Base-by-base conservation (phyloP, 2,329 filamentous ascomycete species). In the Albifimbria verrucaria region DNA sequence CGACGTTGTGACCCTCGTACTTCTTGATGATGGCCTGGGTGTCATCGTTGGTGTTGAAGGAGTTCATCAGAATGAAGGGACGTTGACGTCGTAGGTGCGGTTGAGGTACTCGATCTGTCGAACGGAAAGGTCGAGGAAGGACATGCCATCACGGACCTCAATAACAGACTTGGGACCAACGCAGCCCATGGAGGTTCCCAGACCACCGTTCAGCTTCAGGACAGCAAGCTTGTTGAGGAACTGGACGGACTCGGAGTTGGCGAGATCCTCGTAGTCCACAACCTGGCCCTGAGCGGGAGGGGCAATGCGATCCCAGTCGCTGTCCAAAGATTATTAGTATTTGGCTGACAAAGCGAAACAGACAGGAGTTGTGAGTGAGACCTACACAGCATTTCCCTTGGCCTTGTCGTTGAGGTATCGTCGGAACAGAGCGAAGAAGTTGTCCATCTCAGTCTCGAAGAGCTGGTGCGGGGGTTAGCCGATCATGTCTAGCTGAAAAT, bases 11-110 rank as follows among this genome's bases (percentile, higher is more conserved):
- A 60, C 94, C 94, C 80, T 99, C 93, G 78, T 97, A 99, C 82
- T 99, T 99, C 87, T 99, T 99, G 82, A 99, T 99, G 77, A 99
- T 99, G 76, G 91, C 92, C 58, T 92, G 92, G 49, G 94, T 99
- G 71, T 99, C 94, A 67, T 93, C 86, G 73, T 99, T 92, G 72
- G 94, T 99, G 85, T 99, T 99, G 89, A 99, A 99, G 52, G 94
- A 97, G 87, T 99, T 99, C 94, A 99, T 99, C 65, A 99, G 87
- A 63, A 99, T 87, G 76, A 99, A 97, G 48, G 94, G 28, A 99
- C 94, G 72, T 97, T 97, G 74, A 95, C 91, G 65, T 89, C 85
- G 80, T 97, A 97, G 60, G 92, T 97, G 74, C 92, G 89, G 88
- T 99, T 99, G 65, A 99, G 88, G 82, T 92, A 95, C 80, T 99